Evolutionary conservation across 495 filamentous ascomycete species (phyloP).

Genomic region (Staphylotrichum longicolle): DNA sequence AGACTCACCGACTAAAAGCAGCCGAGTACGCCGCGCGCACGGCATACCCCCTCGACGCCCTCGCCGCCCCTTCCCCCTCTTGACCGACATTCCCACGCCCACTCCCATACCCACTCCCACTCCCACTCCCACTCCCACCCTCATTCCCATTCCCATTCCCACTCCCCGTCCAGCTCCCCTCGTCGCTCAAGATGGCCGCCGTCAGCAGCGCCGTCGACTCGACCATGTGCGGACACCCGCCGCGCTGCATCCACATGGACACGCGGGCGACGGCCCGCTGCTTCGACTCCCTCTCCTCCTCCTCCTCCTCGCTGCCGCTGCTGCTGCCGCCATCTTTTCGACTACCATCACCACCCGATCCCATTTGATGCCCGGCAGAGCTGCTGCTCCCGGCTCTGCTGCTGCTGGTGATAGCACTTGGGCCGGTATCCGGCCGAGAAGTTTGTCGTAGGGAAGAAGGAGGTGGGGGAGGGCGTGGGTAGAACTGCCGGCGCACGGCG

Average conservation of each 20-base stretch:
- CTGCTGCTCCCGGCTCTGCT: background rate
- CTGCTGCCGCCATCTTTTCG: background rate
- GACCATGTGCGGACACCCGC: constrained; percentile 75
- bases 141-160: background rate
- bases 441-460: constrained; percentile 1
- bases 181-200: constrained; percentile 68
- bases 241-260: constrained; percentile 60
- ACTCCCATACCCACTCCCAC: background rate
- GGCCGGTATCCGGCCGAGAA: too few relatives aligned
- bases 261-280: constrained; percentile 48
- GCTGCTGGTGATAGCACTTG: background rate
- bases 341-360: background rate
- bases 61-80: constrained; percentile 18
- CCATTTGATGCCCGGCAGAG: background rate
- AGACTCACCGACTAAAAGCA: constrained; percentile 49
- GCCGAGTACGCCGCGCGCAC: constrained; percentile 47
- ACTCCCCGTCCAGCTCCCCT: constrained; percentile 9
- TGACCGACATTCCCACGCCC: constrained; percentile 8
- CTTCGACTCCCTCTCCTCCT: constrained; percentile 16
- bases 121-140: background rate
- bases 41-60: constrained; percentile 40
- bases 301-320: constrained; percentile 2
- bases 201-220: constrained; percentile 77
- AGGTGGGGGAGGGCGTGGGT: constrained; percentile 38
- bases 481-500: constrained; percentile 65